Percentiles rank a stretch among this genome's conserved stretches.
phyloP scores from a whole-genome alignment of 768 basidiomycete species.

The Collybia mongolica region DNA sequence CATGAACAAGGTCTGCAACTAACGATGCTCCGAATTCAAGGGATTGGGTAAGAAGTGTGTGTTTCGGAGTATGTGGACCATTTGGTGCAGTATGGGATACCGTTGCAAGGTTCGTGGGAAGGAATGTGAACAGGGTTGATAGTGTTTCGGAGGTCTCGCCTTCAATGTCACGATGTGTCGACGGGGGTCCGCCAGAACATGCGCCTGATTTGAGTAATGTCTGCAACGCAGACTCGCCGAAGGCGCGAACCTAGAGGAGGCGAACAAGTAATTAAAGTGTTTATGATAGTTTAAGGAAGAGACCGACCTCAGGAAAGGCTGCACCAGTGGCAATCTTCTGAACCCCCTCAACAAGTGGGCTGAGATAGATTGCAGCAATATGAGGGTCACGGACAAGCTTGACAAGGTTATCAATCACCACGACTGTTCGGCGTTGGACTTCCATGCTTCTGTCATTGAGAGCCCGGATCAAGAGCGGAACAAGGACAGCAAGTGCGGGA shows the following conservation, averaged over 20 bases:
- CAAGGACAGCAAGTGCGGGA: slow-evolving; percentile 94
- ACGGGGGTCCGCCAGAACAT: slow-evolving; percentile 66
- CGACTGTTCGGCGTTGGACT: slow-evolving; percentile 89
- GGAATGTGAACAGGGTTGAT: slow-evolving; percentile 53
- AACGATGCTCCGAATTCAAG: slow-evolving; percentile 74
- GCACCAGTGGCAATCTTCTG: slow-evolving; percentile 87
- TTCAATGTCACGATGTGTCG: slow-evolving; percentile 67
- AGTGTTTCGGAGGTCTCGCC: slow-evolving; percentile 59
- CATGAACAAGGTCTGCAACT: slow-evolving; percentile 73
- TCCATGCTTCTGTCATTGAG: slow-evolving; percentile 96
- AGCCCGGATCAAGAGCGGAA: slow-evolving; percentile 87
- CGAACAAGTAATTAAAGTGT: not conserved
- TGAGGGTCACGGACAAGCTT: slow-evolving; percentile 93
- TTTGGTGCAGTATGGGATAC: slow-evolving; percentile 20
- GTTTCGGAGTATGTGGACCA: slow-evolving; percentile 39
- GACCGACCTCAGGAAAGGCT: slow-evolving; percentile 87
- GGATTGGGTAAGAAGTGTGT: slow-evolving; percentile 54
- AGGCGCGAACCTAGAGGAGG: slow-evolving; percentile 75
- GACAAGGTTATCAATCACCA: slow-evolving; percentile 94
- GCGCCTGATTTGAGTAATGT: slow-evolving; percentile 85
- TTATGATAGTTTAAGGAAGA: slow-evolving; percentile 8
- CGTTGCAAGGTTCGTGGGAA: slow-evolving; percentile 49
- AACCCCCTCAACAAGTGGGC: slow-evolving; percentile 85
- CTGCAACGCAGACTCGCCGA: slow-evolving; percentile 78
- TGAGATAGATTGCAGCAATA: slow-evolving; percentile 87